These are phyloP conservation scores for Corymbia calophylla DNA, from an alignment of 441 rosid genomes.

Conservation along the genomic window DNA sequence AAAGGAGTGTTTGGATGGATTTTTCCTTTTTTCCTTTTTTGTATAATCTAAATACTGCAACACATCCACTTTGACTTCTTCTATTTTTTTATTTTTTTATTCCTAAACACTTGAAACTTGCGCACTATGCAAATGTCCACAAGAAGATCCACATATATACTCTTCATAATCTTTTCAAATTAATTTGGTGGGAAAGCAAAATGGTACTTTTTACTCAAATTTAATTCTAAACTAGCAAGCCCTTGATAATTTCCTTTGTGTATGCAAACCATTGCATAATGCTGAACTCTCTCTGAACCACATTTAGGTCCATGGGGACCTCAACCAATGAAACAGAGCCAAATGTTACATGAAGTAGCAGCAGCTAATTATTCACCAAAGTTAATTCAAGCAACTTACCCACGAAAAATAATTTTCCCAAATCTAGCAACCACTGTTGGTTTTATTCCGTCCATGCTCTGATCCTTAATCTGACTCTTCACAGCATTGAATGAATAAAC, in stretches of 20 bases:
- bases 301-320: slow-evolving; percentile 1
- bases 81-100: background rate
- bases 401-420: background rate
- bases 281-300: background rate
- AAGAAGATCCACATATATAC: background rate
- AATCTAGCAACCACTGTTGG: background rate
- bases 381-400: background rate
- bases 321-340: background rate
- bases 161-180: background rate
- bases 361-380: background rate
- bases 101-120: background rate
- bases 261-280: background rate
- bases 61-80: background rate
- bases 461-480: background rate
- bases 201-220: background rate
- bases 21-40: background rate
- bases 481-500: background rate
- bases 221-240: background rate
- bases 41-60: background rate
- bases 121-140: background rate
- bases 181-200: background rate
- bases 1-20: background rate
- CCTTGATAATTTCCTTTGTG: background rate
- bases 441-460: background rate
- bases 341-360: background rate